Conservation (phyloP, 805 yeast species). For the Yamadazyma nakazawae region DNA sequence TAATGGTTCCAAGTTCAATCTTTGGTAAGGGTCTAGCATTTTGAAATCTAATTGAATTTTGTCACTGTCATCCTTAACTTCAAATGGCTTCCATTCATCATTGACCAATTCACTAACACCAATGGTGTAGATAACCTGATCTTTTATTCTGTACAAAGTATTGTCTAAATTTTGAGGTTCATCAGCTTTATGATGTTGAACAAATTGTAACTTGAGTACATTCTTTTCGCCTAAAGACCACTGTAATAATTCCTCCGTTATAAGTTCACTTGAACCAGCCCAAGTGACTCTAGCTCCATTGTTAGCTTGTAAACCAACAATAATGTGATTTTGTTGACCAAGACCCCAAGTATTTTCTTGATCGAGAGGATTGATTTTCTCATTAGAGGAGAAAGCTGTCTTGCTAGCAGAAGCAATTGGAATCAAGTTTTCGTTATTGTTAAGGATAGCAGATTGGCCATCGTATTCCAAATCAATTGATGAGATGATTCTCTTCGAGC, state of each 20-base stretch:
- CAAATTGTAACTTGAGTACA: slow-evolving; percentile 54
- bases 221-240: slow-evolving; percentile 78
- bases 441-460: slow-evolving; percentile 68
- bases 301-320: slow-evolving; percentile 76
- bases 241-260: slow-evolving; percentile 33
- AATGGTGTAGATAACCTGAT: slow-evolving; percentile 55
- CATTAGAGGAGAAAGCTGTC: slow-evolving; percentile 57
- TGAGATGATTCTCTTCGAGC: slow-evolving; percentile 17
- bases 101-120: slow-evolving; percentile 45
- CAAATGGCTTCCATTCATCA: slow-evolving; percentile 69
- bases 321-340: slow-evolving; percentile 74
- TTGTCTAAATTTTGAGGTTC: slow-evolving; percentile 39
- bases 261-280: slow-evolving; percentile 67
- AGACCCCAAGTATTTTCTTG: slow-evolving; percentile 63
- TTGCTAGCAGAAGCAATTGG: slow-evolving; percentile 68
- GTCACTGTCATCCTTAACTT: slow-evolving; percentile 32
- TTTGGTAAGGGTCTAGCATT: slow-evolving; percentile 94
- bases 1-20: slow-evolving; percentile 57
- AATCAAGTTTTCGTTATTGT: slow-evolving; percentile 63
- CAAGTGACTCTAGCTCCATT: slow-evolving; percentile 76
- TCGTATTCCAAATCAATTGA: slow-evolving; percentile 19
- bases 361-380: slow-evolving; percentile 39
- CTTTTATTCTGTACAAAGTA: slow-evolving; percentile 67
- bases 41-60: slow-evolving; percentile 80
- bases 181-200: slow-evolving; percentile 52